Evolutionary conservation across 805 yeast species (phyloP).

Genomic region (Grigorovia transvaalensis): DNA sequence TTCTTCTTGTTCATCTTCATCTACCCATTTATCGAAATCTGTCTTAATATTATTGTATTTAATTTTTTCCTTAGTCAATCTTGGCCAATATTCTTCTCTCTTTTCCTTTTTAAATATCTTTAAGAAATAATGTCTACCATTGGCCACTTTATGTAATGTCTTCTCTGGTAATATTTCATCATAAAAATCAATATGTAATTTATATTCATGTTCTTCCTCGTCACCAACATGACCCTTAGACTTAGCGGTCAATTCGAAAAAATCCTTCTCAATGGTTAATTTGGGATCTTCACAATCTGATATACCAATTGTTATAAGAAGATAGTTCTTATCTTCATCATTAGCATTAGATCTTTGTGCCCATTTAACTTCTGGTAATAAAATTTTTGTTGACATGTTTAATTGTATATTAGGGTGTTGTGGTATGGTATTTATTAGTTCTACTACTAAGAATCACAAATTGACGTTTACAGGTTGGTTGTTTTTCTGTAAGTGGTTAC

Average conservation of each 20-base stretch:
- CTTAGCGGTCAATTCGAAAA: slow-evolving; percentile 37
- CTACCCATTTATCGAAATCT: slow-evolving; percentile 96
- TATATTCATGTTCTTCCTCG: slow-evolving; percentile 37
- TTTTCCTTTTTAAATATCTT: slow-evolving; percentile 61
- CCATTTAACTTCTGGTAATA: slow-evolving; percentile 63
- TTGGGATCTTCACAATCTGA: slow-evolving; percentile 57
- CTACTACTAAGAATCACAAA: no score
- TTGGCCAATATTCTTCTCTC: slow-evolving; percentile 85
- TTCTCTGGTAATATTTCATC: slow-evolving; percentile 61
- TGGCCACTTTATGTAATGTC: slow-evolving; percentile 42
- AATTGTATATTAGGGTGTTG: no score
- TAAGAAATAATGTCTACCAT: slow-evolving; percentile 46
- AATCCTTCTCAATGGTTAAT: slow-evolving; percentile 47
- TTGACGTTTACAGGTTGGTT: no score
- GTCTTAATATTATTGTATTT: slow-evolving; percentile 78
- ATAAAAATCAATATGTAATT: slow-evolving; percentile 62
- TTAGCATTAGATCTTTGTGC: slow-evolving; percentile 87
- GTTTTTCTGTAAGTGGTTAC: no score
- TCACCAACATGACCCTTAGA: slow-evolving; percentile 39
- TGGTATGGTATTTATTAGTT: no score
- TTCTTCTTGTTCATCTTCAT: slow-evolving; percentile 93
- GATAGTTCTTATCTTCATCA: slow-evolving; percentile 61
- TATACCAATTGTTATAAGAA: slow-evolving; percentile 64
- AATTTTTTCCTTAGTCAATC: slow-evolving; percentile 78
- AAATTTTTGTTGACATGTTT: slow-evolving; percentile 6